Conservation (phyloP, 108 stramenopile genomes). For the Nitzschia sp. region DNA sequence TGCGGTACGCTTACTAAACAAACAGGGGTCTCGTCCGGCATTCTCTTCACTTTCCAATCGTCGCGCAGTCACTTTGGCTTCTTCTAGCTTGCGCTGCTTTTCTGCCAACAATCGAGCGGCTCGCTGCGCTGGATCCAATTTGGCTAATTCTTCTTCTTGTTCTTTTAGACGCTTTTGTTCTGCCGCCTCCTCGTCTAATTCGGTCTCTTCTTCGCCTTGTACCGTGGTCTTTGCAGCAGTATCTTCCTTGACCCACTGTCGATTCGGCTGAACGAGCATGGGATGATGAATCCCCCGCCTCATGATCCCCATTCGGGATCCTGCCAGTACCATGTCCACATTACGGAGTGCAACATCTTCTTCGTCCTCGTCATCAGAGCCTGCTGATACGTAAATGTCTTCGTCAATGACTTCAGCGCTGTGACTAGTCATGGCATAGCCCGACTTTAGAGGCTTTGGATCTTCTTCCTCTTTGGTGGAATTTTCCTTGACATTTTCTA, state of each 20-base stretch:
- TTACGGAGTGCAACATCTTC: constrained; percentile 17
- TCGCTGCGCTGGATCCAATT: constrained; percentile 80
- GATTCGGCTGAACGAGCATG: constrained; percentile 59
- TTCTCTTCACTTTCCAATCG: constrained; percentile 83
- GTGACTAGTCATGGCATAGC: constrained; percentile 75
- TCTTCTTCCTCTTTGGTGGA: constrained; percentile 11
- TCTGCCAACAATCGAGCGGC: constrained; percentile 62
- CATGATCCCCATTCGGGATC: constrained; percentile 86
- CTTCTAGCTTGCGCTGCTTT: constrained; percentile 81
- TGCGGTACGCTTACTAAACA: constrained; percentile 88
- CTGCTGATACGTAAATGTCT: constrained; percentile 80
- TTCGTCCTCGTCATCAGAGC: constrained; percentile 39
- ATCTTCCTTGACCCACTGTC: constrained; percentile 69
- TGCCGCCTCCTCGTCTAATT: constrained; percentile 22
- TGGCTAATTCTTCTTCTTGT: constrained; percentile 59
- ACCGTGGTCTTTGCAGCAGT: constrained; percentile 6
- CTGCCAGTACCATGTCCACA: constrained; percentile 66
- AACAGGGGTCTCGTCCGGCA: constrained; percentile 86
- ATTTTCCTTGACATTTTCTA: constrained; percentile 8
- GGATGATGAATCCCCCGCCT: constrained; percentile 60
- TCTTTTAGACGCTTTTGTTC: constrained; percentile 24
- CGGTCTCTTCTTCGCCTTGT: constrained; percentile 28
- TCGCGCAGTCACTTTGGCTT: constrained; percentile 69
- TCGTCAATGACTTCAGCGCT: constrained; percentile 73
- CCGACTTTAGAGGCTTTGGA: constrained; percentile 20